Evolutionary conservation across 306 rosid genomes (phyloP), one percentile per base, ranked within the genome.

Genomic region (Hylodesmum podocarpum): DNA sequence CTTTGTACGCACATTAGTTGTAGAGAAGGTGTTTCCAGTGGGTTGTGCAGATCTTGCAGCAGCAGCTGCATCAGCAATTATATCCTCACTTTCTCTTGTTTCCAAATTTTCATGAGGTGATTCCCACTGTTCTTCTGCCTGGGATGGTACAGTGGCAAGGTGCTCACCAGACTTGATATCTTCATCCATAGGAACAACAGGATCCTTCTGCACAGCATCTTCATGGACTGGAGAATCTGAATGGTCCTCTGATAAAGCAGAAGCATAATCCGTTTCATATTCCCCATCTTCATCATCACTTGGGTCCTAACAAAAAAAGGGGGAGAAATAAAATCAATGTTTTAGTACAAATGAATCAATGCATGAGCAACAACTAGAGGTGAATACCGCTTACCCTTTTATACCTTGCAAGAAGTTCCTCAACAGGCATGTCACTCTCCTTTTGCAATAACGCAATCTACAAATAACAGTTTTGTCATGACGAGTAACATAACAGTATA

Each of bases 41-140:
- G 99, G 99, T 73, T 95, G 99, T 47, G 97, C 99, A 22, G 97
- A 95, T 86, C 99, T 92, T 29, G 99, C 99, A 78, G 99, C 99
- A 18, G 99, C 97, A 9, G 99, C 99, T 43, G 99, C 99, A 87
- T 95, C 99, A 64, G 89, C 93, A 69, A 95, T 93, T 86, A 78
- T 88, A 80, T 84, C 51, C 82, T 95, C 97, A 82, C 91, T 88
- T 66, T 92, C 98, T 79, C 57, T 90, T 69, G 81, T 92, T 49
- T 83, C 93, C 40, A 83, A 78, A 50, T 72, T 77, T 74, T 73
- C 82, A 67, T 47, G 49, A 59, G 86, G 79, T 43, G 55, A 75
- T 37, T 72, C 85, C 76, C 85, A 66, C 36, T 85, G 79, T 22
- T 84, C 89, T 78, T 90, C 92, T 41, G 75, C 71, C 54, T 86